These are phyloP conservation scores for Salix viminalis DNA, from an alignment of 345 rosid species.

Conservation along the genomic window DNA sequence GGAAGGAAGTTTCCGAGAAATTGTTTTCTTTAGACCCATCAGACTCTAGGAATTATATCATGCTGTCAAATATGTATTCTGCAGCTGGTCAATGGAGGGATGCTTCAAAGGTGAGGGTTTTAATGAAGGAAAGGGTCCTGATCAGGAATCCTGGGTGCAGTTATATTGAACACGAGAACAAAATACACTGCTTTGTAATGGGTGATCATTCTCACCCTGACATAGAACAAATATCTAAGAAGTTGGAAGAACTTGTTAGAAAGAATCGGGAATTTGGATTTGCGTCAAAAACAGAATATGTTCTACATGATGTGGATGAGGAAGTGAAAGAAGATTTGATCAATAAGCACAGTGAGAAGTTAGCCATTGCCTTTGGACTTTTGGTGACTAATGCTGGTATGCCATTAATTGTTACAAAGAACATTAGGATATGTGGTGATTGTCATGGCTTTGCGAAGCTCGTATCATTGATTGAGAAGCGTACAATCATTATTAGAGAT, in stretches of 20 bases:
- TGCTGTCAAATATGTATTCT: conserved; percentile 63
- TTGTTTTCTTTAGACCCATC: conserved; percentile 51
- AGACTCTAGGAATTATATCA: conserved; percentile 60
- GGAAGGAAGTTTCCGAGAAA: conserved; percentile 49
- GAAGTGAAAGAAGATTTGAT: conserved; percentile 59
- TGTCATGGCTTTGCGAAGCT: conserved; percentile 52
- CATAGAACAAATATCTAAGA: conserved; percentile 42
- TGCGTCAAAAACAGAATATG: conserved; percentile 50
- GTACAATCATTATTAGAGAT: conserved; percentile 54
- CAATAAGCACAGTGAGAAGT: conserved; percentile 63
- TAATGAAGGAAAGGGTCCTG: conserved; percentile 53
- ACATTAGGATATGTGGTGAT: conserved; percentile 66
- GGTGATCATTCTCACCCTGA: conserved; percentile 63
- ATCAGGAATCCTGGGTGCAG: conserved; percentile 57
- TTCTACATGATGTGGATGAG: conserved; percentile 66
- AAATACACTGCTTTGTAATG: conserved; percentile 46
- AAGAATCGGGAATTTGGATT: conserved; percentile 46
- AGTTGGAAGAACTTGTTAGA: conserved; percentile 41
- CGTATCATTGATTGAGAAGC: conserved; percentile 52
- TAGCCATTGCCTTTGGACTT: conserved; percentile 71
- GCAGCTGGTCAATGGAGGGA: conserved; percentile 60
- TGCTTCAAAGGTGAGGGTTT: conserved; percentile 45
- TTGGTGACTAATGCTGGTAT: conserved; percentile 35
- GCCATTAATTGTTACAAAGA: conserved; percentile 58
- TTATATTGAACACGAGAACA: conserved; percentile 52